These are phyloP conservation scores for Inonotus hispidus DNA, from an alignment of 1,284 basidiomycete species.

Conservation along the genomic window DNA sequence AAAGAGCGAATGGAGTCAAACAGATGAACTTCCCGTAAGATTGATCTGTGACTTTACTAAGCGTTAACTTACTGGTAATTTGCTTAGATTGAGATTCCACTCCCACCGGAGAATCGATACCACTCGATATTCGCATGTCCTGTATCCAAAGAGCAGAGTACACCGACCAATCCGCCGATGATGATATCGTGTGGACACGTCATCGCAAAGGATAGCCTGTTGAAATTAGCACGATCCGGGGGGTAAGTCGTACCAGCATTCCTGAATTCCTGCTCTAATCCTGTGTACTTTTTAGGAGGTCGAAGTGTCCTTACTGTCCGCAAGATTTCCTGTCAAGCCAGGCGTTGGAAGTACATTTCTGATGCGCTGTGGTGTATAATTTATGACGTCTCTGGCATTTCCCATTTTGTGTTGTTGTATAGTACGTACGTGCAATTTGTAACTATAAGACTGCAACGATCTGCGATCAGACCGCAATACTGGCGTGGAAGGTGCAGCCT, in stretches of 20 bases:
- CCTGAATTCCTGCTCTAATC: slow-evolving; percentile 2
- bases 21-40: slow-evolving; percentile 84
- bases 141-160: slow-evolving; percentile 96
- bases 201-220: slow-evolving; percentile 82
- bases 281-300: slow-evolving; percentile 44
- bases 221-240: slow-evolving; percentile 79
- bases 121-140: slow-evolving; percentile 98
- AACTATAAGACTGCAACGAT: too few relatives aligned
- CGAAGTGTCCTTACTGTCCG: slow-evolving; percentile 91
- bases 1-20: slow-evolving; percentile 87
- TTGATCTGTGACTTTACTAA: not conserved
- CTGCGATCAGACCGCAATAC: too few relatives aligned
- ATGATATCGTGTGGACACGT: slow-evolving; percentile 97
- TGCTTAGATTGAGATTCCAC: slow-evolving; percentile 85
- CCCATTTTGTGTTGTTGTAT: not conserved
- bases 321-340: slow-evolving; percentile 54
- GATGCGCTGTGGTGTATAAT: slow-evolving; percentile 21
- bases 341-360: slow-evolving; percentile 73
- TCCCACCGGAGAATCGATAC: slow-evolving; percentile 82
- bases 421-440: not conserved
- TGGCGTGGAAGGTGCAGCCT: too few relatives aligned
- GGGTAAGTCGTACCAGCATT: slow-evolving; percentile 52
- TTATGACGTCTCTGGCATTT: not conserved
- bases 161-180: slow-evolving; percentile 93
- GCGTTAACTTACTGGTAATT: not conserved